Percentiles rank a stretch among this genome's conserved stretches.
These are phyloP conservation scores for Pythium dissimile DNA, from an alignment of 352 stramenopile genomes.

Conservation along the genomic window DNA sequence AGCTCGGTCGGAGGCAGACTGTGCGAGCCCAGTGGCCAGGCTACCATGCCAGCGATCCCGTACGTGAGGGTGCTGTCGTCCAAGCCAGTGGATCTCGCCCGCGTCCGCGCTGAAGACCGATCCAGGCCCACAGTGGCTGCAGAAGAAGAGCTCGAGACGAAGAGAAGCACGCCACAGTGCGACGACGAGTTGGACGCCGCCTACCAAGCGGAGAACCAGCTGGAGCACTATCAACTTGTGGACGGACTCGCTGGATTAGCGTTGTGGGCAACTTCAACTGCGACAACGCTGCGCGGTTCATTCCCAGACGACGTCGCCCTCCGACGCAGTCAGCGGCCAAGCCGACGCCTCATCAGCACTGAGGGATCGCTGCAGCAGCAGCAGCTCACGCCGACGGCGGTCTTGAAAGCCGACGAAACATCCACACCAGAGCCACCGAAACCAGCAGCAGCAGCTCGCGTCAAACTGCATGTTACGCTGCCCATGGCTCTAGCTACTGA, in stretches of 20 bases:
- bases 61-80: constrained; percentile 29
- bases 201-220: constrained; percentile 28
- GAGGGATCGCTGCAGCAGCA: too few species aligned
- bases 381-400: too few species aligned
- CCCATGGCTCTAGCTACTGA: too few species aligned
- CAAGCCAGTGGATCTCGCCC: constrained; percentile 21
- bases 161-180: neutral
- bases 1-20: neutral
- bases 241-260: neutral
- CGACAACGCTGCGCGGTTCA: constrained; percentile 27
- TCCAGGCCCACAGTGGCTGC: neutral
- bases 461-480: constrained; percentile 13
- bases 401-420: neutral
- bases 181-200: constrained; percentile 14
- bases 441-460: neutral
- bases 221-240: constrained; percentile 44
- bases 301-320: constrained; percentile 30
- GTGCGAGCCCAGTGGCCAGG: neutral
- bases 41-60: constrained; percentile 15
- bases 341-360: neutral
- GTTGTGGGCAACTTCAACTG: neutral
- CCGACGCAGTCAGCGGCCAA: neutral
- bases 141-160: neutral
- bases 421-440: neutral
- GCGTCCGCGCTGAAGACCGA: constrained; percentile 13